A percentile compares a stretch with the other conserved stretches of the same genome.
These are phyloP conservation scores for Penicillium argentinense DNA, from an alignment of 495 filamentous ascomycete species.

Conservation along the genomic window DNA sequence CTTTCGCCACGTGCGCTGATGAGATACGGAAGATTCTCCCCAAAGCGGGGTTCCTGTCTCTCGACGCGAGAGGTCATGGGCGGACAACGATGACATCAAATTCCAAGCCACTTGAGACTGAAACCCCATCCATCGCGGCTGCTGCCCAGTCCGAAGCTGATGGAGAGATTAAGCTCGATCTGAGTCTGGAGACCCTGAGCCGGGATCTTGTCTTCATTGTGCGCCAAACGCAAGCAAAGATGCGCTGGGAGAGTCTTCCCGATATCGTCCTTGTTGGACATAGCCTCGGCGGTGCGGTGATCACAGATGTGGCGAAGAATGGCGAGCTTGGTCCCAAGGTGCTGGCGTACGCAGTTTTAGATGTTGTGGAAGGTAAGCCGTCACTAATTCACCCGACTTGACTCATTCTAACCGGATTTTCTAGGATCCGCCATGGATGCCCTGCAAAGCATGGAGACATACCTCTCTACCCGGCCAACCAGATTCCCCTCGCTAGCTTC, in stretches of 20 bases:
- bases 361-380: conserved; percentile 80
- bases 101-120: conserved; percentile 5
- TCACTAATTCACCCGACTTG: not conserved
- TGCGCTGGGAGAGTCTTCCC: conserved; percentile 72
- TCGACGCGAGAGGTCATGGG: conserved; percentile 87
- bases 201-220: conserved; percentile 72
- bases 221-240: conserved; percentile 56
- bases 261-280: conserved; percentile 87
- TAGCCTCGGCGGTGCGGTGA: conserved; percentile 91
- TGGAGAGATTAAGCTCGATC: conserved; percentile 48
- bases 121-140: conserved; percentile 13
- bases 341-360: conserved; percentile 86
- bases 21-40: conserved; percentile 79
- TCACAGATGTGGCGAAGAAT: conserved; percentile 75
- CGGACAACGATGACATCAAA: conserved; percentile 53
- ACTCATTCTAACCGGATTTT: not conserved
- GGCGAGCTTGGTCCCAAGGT: conserved; percentile 64
- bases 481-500: conserved; percentile 72
- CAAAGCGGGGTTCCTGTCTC: conserved; percentile 75
- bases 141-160: conserved; percentile 28
- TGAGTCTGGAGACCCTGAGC: conserved; percentile 68
- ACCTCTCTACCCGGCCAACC: conserved; percentile 79
- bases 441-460: conserved; percentile 90
- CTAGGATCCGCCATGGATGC: conserved; percentile 79
- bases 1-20: conserved; percentile 76